Evolutionary conservation across 2,329 filamentous ascomycete genomes (phyloP), one percentile per base, ranked within the genome.

Genomic region (Camillea tinctor): DNA sequence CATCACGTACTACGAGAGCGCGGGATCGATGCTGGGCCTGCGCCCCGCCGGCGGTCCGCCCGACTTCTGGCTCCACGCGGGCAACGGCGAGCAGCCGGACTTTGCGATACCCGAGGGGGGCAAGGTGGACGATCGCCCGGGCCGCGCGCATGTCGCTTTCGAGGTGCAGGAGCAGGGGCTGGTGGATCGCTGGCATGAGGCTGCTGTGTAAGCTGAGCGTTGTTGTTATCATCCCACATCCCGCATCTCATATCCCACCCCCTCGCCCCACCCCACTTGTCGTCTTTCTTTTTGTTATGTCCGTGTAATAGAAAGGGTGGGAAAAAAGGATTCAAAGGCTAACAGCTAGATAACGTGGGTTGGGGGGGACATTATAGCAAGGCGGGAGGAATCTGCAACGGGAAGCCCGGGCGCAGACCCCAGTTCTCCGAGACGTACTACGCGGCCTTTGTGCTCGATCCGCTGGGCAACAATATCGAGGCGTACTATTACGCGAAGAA

Each of bases 191-290:
- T 66, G 57, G 59, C 65, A 62, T 19, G 53, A 50, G 17, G 56
- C 51, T 1, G 65, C 62, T 24, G 61, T 66, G 65, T 67, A 50
- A 64, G 63, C n/a, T n/a, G n/a, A n/a, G n/a, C n/a, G n/a, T n/a
- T n/a, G n/a, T n/a, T n/a, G n/a, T n/a, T n/a, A n/a, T n/a, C n/a
- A n/a, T n/a, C n/a, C n/a, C n/a, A n/a, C n/a, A n/a, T n/a, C n/a
- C n/a, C n/a, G n/a, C n/a, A n/a, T n/a, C n/a, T n/a, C n/a, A n/a
- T n/a, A n/a, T n/a, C n/a, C n/a, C n/a, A n/a, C n/a, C n/a, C 22
- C 13, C 49, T 22, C 50, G 20, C 22, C 17, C 49, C 36, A 13
- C 48, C 40, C 21, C 48, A 24, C 9, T 55, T 44, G 6, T 22
- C 26, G n/a, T 36, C 19, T 20, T 36, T 52, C 11, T n/a, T 15